A percentile compares a stretch with the other conserved stretches of the same genome.
These are phyloP conservation scores for Nymphaea thermarum DNA, from an alignment of 164 flowering plant genomes.

Conservation along the genomic window DNA sequence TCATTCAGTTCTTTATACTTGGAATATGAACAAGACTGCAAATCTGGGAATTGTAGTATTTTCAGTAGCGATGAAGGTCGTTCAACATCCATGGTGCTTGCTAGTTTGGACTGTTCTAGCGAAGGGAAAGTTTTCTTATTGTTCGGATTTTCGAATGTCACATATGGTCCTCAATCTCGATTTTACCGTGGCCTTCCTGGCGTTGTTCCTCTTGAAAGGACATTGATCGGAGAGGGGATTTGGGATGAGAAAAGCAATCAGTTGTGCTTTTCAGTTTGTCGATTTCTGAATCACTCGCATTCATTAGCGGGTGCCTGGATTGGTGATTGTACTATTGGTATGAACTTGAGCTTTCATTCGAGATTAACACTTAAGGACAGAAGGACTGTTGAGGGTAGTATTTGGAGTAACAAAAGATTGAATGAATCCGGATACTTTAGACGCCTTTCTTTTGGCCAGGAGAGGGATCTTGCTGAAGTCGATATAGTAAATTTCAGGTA, in stretches of 20 bases:
- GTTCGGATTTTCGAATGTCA: conserved; percentile 17
- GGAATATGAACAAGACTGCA: conserved; percentile 17
- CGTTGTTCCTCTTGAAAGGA: conserved; percentile 18
- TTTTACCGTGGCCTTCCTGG: conserved; percentile 3
- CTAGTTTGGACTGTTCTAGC: conserved; percentile 20
- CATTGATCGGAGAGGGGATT: conserved; percentile 44
- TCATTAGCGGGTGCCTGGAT: conserved; percentile 22
- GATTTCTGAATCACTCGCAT: conserved; percentile 14
- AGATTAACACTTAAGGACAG: conserved; percentile 26
- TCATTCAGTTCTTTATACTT: conserved; percentile 11
- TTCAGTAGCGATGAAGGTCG: conserved; percentile 15
- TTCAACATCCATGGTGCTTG: conserved; percentile 25
- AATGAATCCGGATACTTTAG: conserved; percentile 35
- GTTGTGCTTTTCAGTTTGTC: conserved; percentile 33
- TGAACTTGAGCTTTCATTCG: conserved; percentile 32
- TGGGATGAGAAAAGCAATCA: conserved; percentile 37
- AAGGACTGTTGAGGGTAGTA: conserved; percentile 25
- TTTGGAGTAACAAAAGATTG: conserved; percentile 36
- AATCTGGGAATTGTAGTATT: conserved; percentile 24
- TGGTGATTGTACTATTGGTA: conserved; percentile 47
- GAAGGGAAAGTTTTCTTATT: conserved; percentile 12
- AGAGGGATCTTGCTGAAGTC: not conserved
- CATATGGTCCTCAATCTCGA: conserved; percentile 1
- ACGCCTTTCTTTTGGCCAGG: conserved; percentile 14
- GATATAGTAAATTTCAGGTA: conserved; percentile 20